These are phyloP conservation scores for Gyromitra esculenta DNA, from an alignment of 2,329 filamentous ascomycete genomes.

Conservation along the genomic window DNA sequence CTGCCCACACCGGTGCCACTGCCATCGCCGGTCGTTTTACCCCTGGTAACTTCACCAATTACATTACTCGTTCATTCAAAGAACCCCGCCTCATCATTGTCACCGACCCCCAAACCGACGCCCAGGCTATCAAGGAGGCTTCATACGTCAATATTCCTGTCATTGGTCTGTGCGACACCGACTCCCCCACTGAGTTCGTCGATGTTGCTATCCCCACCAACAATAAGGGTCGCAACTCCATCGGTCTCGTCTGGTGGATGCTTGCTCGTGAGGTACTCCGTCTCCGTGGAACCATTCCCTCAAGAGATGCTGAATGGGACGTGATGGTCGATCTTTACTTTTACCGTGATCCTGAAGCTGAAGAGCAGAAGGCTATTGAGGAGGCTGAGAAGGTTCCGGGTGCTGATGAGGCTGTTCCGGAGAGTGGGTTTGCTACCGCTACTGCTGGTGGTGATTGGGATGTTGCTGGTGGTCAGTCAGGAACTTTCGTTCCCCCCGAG, in stretches of 20 bases:
- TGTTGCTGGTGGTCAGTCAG: conserved; percentile 71
- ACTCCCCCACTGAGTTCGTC: conserved; percentile 99
- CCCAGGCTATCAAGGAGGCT: conserved; percentile 99
- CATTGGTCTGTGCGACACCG: conserved; percentile 98
- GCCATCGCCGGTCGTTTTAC: conserved; percentile 99
- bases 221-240: conserved; percentile 99
- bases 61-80: conserved; percentile 99
- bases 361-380: conserved; percentile 97
- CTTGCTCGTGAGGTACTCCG: conserved; percentile 99
- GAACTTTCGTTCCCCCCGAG: conserved; percentile 73
- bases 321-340: conserved; percentile 99
- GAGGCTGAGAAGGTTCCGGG: conserved; percentile 85
- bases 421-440: conserved; percentile 71
- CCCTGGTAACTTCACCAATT: conserved; percentile 99
- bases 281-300: conserved; percentile 94
- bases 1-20: conserved; percentile 95
- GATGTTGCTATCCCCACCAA: conserved; percentile 99
- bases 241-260: conserved; percentile 99
- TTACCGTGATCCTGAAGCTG: conserved; percentile 99
- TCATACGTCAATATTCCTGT: conserved; percentile 99
- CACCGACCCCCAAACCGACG: conserved; percentile 98
- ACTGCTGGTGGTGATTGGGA: conserved; percentile 82
- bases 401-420: conserved; percentile 62
- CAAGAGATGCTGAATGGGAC: conserved; percentile 97
- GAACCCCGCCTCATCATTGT: conserved; percentile 99